These are phyloP conservation scores for Dothidotthia symphoricarpi DNA, from an alignment of 2,329 filamentous ascomycete genomes.

Conservation along the genomic window DNA sequence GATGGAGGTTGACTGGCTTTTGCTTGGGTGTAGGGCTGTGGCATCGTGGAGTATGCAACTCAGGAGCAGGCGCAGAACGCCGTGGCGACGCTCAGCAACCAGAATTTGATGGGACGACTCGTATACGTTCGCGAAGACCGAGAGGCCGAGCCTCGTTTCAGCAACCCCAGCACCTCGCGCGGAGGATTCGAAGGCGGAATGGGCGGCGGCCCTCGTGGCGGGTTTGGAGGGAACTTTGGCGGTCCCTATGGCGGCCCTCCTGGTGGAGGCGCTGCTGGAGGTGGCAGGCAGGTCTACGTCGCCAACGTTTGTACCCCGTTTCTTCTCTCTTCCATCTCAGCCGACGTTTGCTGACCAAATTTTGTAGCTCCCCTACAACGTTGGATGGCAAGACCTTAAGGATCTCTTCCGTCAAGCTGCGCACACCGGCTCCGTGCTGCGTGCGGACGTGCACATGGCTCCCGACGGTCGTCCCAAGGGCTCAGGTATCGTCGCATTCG, in stretches of 20 bases:
- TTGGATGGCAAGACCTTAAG: conserved; percentile 98
- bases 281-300: conserved; percentile 90
- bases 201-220: conserved; percentile 42
- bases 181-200: conserved; percentile 50
- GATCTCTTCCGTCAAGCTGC: conserved; percentile 92
- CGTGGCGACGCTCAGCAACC: conserved; percentile 97
- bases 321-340: conserved; percentile 17
- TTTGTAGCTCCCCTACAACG: conserved; percentile 85
- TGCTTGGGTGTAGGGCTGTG: conserved; percentile 98
- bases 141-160: conserved; percentile 96
- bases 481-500: conserved; percentile 95
- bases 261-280: conserved; percentile 61
- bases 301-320: conserved; percentile 81
- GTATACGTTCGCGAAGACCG: conserved; percentile 99
- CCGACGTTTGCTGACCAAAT: conserved; percentile 33
- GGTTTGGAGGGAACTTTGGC: conserved; percentile 48
- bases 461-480: conserved; percentile 93
- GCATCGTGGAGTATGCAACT: conserved; percentile 99
- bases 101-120: conserved; percentile 96
- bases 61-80: conserved; percentile 98
- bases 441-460: conserved; percentile 90
- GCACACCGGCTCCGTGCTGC: conserved; percentile 62
- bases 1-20: conserved; percentile 98
- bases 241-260: conserved; percentile 51
- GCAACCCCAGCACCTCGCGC: conserved; percentile 60